Evolutionary conservation across 163 green algal species (phyloP).

Genomic region (Chloromonas sp.): DNA sequence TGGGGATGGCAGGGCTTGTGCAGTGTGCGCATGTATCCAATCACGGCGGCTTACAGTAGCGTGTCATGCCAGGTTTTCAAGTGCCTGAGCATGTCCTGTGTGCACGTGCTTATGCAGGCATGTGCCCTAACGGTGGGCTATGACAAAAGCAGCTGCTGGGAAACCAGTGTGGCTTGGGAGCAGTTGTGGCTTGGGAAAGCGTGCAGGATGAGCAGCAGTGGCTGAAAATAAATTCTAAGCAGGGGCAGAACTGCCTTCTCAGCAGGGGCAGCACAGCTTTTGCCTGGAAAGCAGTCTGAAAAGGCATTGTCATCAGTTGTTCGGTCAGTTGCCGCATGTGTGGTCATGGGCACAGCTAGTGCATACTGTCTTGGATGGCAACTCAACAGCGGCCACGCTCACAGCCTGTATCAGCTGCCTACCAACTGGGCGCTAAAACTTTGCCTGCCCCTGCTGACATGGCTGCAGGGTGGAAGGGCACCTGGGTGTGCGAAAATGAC

Average conservation of each 20-base stretch:
- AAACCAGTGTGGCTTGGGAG: not conserved
- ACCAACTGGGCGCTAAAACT: no score
- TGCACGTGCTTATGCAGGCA: slow-evolving; percentile 25
- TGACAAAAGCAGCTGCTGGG: not conserved
- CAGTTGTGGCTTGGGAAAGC: not conserved
- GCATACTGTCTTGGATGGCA: no score
- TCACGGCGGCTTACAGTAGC: not conserved
- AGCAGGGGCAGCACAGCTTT: not conserved
- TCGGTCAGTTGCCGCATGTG: not conserved
- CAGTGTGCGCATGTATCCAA: no score
- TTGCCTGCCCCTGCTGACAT: not conserved
- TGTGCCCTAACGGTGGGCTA: slow-evolving; percentile 42
- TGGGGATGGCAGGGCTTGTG: no score
- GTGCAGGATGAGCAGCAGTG: no score
- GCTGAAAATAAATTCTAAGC: no score
- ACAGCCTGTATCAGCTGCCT: no score
- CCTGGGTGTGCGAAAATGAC: slow-evolving; percentile 55
- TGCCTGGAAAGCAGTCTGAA: not conserved
- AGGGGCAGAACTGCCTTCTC: no score
- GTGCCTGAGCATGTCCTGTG: no score
- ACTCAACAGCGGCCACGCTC: no score
- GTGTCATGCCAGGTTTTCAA: not conserved
- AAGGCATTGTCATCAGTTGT: not conserved
- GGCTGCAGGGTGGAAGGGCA: slow-evolving; percentile 49
- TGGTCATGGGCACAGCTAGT: no score